phyloP scores from a whole-genome alignment of 2,329 filamentous ascomycete species.

The Fusarium sarcochroum region DNA sequence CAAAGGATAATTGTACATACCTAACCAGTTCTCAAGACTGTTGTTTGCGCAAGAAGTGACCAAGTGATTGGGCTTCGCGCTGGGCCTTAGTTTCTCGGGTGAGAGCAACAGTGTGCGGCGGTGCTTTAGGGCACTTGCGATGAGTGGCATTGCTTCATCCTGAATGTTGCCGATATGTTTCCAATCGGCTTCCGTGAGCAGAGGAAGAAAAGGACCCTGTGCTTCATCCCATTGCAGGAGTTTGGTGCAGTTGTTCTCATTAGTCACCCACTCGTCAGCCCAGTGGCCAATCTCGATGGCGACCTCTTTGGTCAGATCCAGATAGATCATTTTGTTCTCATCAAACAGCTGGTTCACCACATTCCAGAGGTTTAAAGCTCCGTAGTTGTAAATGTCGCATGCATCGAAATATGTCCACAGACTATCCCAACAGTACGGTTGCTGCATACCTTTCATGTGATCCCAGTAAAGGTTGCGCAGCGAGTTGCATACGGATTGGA shows the following conservation, averaged over 20 bases:
- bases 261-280: slow-evolving; percentile 55
- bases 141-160: slow-evolving; percentile 49
- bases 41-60: slow-evolving; percentile 45
- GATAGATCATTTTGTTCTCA: slow-evolving; percentile 57
- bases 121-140: slow-evolving; percentile 52
- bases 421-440: slow-evolving; percentile 55
- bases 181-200: slow-evolving; percentile 50
- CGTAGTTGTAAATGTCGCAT: slow-evolving; percentile 62
- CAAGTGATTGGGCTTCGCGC: slow-evolving; percentile 46
- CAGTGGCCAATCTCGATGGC: slow-evolving; percentile 54
- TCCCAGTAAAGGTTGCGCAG: slow-evolving; percentile 56
- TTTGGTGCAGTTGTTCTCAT: slow-evolving; percentile 49
- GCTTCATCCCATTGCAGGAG: slow-evolving; percentile 51
- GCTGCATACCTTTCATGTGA: slow-evolving; percentile 53
- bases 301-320: slow-evolving; percentile 44
- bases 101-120: slow-evolving; percentile 50
- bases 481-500: slow-evolving; percentile 57
- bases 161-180: slow-evolving; percentile 48
- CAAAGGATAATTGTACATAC: slow-evolving; percentile 42
- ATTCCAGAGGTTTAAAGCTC: slow-evolving; percentile 64
- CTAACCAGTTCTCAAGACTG: slow-evolving; percentile 55
- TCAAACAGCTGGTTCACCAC: slow-evolving; percentile 58
- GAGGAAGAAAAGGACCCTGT: slow-evolving; percentile 45
- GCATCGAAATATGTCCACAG: slow-evolving; percentile 65
- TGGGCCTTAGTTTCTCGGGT: slow-evolving; percentile 10